A percentile compares a stretch with the other conserved stretches of the same genome.
Evolutionary conservation across 345 rosid genomes (phyloP).

Genomic region (Anacardium occidentale): DNA sequence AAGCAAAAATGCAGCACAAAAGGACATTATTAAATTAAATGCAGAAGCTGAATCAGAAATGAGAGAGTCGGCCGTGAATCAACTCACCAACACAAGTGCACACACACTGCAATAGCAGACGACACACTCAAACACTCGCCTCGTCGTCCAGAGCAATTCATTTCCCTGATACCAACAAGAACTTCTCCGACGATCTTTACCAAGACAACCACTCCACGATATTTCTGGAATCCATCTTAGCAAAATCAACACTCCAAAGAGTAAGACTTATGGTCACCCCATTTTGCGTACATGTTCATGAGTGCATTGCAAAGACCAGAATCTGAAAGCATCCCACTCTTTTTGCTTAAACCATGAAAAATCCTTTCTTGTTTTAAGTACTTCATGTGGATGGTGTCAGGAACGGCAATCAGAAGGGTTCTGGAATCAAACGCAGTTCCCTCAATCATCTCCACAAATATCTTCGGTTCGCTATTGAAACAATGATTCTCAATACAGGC

Average conservation of each 20-base stretch:
- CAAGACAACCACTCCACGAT: slow-evolving; percentile 46
- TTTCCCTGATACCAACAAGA: slow-evolving; percentile 40
- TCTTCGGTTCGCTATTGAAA: slow-evolving; percentile 30
- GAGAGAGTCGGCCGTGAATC: slow-evolving; percentile 39
- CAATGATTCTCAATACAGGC: slow-evolving; percentile 40
- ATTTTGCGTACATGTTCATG: slow-evolving; percentile 59
- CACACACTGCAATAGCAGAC: slow-evolving; percentile 50
- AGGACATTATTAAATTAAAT: too few relatives aligned
- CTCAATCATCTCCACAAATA: slow-evolving; percentile 40
- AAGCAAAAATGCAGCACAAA: too few relatives aligned
- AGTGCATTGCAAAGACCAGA: slow-evolving; percentile 47
- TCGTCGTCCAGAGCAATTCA: slow-evolving; percentile 39
- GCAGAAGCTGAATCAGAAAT: too few relatives aligned
- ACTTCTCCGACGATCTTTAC: slow-evolving; percentile 33
- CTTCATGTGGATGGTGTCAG: slow-evolving; percentile 29
- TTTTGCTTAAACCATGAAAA: slow-evolving; percentile 46
- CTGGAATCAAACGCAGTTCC: slow-evolving; percentile 52
- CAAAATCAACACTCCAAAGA: slow-evolving; percentile 37
- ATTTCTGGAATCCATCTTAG: slow-evolving; percentile 39
- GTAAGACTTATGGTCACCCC: slow-evolving; percentile 43
- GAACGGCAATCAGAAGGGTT: slow-evolving; percentile 44
- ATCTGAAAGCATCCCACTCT: slow-evolving; percentile 44
- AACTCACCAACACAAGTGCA: slow-evolving; percentile 40
- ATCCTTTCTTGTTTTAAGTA: slow-evolving; percentile 21
- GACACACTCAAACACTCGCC: slow-evolving; percentile 49